These are phyloP conservation scores for Adansonia rubrostipa DNA, from an alignment of 441 rosid genomes.

Conservation along the genomic window DNA sequence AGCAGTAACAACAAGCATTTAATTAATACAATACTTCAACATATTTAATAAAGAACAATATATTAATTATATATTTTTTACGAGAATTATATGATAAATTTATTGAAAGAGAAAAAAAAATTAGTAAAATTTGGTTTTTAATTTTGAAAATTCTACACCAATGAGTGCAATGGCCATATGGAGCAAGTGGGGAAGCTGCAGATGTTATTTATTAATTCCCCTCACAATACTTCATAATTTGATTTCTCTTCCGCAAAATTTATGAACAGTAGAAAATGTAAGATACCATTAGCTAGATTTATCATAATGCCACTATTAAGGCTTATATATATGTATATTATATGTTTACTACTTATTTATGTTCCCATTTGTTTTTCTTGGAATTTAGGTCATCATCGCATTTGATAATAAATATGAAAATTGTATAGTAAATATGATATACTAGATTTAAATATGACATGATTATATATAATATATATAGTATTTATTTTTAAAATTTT, in stretches of 20 bases:
- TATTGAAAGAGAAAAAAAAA: not conserved
- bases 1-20: no score
- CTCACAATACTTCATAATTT: conserved; percentile 21
- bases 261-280: conserved; percentile 26
- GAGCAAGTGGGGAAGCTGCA: conserved; percentile 32
- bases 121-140: not conserved
- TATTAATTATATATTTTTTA: not conserved
- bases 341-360: not conserved
- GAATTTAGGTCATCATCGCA: not conserved
- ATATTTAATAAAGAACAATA: not conserved
- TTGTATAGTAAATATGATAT: not conserved
- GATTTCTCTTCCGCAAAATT: conserved; percentile 24
- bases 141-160: not conserved
- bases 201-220: conserved; percentile 28
- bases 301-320: conserved; percentile 42
- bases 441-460: no score
- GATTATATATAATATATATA: no score
- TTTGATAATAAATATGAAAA: not conserved
- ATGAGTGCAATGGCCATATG: not conserved
- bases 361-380: not conserved
- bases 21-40: no score
- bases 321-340: not conserved
- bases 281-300: conserved; percentile 38
- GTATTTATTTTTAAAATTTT: no score
- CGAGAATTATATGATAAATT: not conserved